Evolutionary conservation across 106 monocot species (phyloP).

Genomic region (Agapanthus africanus): DNA sequence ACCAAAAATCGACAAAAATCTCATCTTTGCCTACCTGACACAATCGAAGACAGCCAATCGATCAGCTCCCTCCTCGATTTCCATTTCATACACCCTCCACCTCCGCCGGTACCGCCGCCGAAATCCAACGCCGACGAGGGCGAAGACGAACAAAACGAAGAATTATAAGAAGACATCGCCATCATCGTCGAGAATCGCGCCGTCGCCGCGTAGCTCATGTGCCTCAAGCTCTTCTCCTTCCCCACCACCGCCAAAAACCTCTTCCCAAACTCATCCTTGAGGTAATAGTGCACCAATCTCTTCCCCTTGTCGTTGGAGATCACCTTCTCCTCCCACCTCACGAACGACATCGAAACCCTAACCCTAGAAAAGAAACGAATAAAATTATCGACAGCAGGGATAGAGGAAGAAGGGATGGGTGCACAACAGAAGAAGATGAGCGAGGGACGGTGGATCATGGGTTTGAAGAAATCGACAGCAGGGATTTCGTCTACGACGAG

Average conservation of each 20-base stretch:
- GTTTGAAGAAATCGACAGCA: constrained; percentile 8
- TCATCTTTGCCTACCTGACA: too few relatives aligned
- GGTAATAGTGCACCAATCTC: constrained; percentile 72
- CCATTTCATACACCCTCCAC: constrained; percentile 30
- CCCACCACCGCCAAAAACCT: constrained; percentile 80
- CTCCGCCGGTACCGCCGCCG: not conserved
- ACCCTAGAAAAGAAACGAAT: constrained; percentile 12
- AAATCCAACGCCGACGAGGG: constrained; percentile 15
- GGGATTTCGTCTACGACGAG: constrained; percentile 7
- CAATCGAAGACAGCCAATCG: constrained; percentile 72
- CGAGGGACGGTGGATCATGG: not conserved
- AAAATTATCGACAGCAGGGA: not conserved
- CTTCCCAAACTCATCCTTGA: constrained; percentile 31
- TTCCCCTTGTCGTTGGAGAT: constrained; percentile 74
- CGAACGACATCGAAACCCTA: constrained; percentile 26
- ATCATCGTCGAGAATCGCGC: constrained; percentile 10
- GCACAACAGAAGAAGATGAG: not conserved
- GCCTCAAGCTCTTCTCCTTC: constrained; percentile 69
- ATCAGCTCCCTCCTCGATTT: constrained; percentile 78
- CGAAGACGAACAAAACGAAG: too few relatives aligned
- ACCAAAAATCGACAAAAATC: too few relatives aligned
- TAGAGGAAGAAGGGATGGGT: not conserved
- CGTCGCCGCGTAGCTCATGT: constrained; percentile 62
- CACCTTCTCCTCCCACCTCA: constrained; percentile 68
- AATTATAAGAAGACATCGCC: not conserved